These are phyloP conservation scores for Linnemannia hyalina DNA, from an alignment of 192 early-diverging fungal species.

Conservation along the genomic window DNA sequence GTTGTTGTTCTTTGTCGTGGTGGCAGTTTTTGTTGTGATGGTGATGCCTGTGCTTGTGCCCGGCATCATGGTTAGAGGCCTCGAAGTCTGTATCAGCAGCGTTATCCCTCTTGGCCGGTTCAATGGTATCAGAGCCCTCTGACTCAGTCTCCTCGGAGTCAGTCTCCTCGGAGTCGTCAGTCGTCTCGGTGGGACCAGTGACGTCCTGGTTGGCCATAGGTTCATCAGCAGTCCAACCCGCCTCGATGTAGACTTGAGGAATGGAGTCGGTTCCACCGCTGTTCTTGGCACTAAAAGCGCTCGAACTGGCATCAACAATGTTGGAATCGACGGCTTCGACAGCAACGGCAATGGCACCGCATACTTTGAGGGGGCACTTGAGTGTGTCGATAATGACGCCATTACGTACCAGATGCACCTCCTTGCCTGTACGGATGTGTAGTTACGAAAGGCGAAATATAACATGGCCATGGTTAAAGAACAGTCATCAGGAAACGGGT, in stretches of 20 bases:
- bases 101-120: not conserved
- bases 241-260: not conserved
- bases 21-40: not conserved
- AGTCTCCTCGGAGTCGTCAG: not conserved
- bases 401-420: conserved; percentile 16
- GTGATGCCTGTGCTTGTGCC: not conserved
- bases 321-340: not conserved
- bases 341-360: not conserved
- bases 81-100: not conserved
- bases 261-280: not conserved
- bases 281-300: not conserved
- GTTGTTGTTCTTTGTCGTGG: not conserved
- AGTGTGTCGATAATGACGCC: conserved; percentile 3
- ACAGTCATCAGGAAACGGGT: not conserved
- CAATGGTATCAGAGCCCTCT: not conserved
- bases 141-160: not conserved
- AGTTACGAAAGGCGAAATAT: not conserved
- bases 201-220: not conserved
- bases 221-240: not conserved
- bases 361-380: not conserved
- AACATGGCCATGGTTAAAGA: not conserved
- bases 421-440: not conserved
- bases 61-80: not conserved
- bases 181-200: not conserved
- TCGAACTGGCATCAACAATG: not conserved